Conservation (phyloP, 345 rosid species). For the Pistacia vera region DNA sequence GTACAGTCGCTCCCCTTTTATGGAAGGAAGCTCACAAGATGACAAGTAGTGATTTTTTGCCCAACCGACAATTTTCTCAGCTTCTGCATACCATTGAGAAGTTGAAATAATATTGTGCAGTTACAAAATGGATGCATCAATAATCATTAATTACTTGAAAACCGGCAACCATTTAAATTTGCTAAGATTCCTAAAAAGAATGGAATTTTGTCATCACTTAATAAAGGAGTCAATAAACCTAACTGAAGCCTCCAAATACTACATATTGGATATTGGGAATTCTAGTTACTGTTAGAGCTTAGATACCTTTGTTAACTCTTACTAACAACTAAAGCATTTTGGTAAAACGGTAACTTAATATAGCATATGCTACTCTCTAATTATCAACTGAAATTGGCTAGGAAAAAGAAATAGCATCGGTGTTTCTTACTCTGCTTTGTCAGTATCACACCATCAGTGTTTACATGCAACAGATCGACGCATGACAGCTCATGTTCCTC, state of each 20-base stretch:
- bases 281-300: too few species aligned
- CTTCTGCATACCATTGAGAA: slow-evolving; percentile 52
- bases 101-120: not conserved
- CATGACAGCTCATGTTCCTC: slow-evolving; percentile 91
- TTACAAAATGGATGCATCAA: slow-evolving; percentile 7
- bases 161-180: slow-evolving; percentile 2
- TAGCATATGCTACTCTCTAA: not conserved
- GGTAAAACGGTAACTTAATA: too few species aligned
- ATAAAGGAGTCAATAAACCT: not conserved
- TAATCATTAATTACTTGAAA: not conserved
- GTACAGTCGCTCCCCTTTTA: slow-evolving; percentile 69
- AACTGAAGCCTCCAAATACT: slow-evolving; percentile 3
- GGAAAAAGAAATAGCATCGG: slow-evolving; percentile 4
- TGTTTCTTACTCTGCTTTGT: slow-evolving; percentile 76
- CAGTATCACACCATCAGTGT: slow-evolving; percentile 80
- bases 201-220: not conserved
- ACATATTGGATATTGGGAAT: too few species aligned
- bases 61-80: slow-evolving; percentile 97
- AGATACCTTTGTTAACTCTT: too few species aligned
- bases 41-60: slow-evolving; percentile 89
- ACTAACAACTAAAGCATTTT: too few species aligned
- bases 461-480: slow-evolving; percentile 66
- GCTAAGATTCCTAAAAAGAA: not conserved
- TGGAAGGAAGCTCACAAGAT: slow-evolving; percentile 57
- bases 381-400: not conserved